Percentiles rank a stretch among this genome's conserved stretches.
Evolutionary conservation across 192 early-diverging fungal genomes (phyloP).

Genomic region (Entomortierella beljakovae): DNA sequence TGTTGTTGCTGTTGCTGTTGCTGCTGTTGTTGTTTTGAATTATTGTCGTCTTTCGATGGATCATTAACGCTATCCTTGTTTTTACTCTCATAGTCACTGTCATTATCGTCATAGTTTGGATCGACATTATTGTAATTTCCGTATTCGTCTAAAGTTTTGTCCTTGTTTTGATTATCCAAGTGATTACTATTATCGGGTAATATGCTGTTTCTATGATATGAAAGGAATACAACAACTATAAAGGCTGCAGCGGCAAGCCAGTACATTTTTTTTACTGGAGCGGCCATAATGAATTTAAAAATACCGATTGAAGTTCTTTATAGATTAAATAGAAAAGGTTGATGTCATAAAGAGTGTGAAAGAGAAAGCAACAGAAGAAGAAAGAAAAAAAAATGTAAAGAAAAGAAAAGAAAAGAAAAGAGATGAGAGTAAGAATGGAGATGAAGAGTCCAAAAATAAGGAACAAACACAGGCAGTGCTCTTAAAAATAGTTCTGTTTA

Average conservation of each 20-base stretch:
- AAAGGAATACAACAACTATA: slow-evolving; percentile 29
- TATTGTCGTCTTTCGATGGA: not conserved
- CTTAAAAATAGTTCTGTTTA: no score
- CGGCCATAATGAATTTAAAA: slow-evolving; percentile 16
- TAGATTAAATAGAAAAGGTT: not conserved
- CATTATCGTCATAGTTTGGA: slow-evolving; percentile 16
- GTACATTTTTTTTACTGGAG: slow-evolving; percentile 32
- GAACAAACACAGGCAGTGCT: no score
- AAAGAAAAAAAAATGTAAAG: not conserved
- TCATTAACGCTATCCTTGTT: not conserved
- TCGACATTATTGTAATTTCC: not conserved
- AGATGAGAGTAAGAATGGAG: not conserved
- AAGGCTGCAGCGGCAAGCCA: slow-evolving; percentile 36
- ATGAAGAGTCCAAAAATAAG: not conserved
- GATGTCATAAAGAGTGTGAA: no score
- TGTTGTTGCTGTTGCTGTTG: not conserved
- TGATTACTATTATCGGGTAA: no score
- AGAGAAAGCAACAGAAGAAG: not conserved
- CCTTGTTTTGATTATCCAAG: not conserved
- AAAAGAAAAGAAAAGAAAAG: not conserved
- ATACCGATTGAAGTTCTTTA: no score
- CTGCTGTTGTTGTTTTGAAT: not conserved
- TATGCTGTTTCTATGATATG: slow-evolving; percentile 34
- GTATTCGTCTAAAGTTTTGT: not conserved
- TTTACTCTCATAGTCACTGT: slow-evolving; percentile 16